Evolutionary conservation across 2,329 filamentous ascomycete species (phyloP), one percentile per base, ranked within the genome.

Genomic region (Colletotrichum orchidophilum): DNA sequence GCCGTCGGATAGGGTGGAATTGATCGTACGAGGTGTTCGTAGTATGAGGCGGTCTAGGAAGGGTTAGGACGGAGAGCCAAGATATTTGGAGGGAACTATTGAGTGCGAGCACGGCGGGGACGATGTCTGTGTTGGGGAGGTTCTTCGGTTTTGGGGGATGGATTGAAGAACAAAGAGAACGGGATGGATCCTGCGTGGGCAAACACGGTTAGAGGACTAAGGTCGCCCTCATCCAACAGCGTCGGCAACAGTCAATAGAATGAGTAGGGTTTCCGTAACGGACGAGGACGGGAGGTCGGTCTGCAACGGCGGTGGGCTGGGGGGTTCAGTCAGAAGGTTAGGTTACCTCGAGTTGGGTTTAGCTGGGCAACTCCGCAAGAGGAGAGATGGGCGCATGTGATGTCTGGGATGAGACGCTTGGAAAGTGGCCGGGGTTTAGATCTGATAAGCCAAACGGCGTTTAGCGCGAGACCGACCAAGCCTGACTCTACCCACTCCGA

Each of bases 371-470:
- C 63, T 70, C 54, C 42, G 66, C 66, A 63, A 58, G 11, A 42
- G 59, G 61, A 62, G 57, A 66, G 67, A 54, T 53, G 15, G 66
- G 62, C 39, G 29, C 67, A 66, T 63, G 71, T 71, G 61, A 66
- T 63, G 67, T 35, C 67, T 66, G 58, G 50, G 71, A 59, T 66
- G 71, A 71, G 71, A 66, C 62, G 62, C 33, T 58, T 71, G 66
- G 64, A 50, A 59, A 54, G 29, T 18, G 60, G 59, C 58, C 62
- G 42, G 57, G 71, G 58, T 21, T 69, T 39, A 39, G 69, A 71
- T 71, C 69, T 71, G 69, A 71, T 71, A 71, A 71, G 69, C 54
- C 63, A 62, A 63, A 68, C 18, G 64, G 42, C 54, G 61, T 49
- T 49, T 70, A 70, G 61, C 61, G 62, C 39, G 18, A 46, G 18